Percentiles rank a stretch among this genome's conserved stretches.
phyloP scores from a whole-genome alignment of 495 filamentous ascomycete genomes.

The Penicillium roqueforti region DNA sequence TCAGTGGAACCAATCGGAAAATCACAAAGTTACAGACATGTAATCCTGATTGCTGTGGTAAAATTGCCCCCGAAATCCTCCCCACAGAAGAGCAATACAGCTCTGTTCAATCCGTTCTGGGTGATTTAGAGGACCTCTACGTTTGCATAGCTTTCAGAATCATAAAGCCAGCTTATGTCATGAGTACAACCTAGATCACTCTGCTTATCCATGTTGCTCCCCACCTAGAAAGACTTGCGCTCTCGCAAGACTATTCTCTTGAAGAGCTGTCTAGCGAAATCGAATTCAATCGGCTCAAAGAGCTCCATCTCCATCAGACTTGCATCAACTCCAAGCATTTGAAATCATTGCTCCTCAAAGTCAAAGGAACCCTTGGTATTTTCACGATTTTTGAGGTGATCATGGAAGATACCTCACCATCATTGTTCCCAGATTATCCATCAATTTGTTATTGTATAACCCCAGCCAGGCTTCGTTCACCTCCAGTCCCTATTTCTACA shows the following conservation, averaged over 20 bases:
- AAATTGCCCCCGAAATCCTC: neutral
- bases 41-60: slow-evolving; percentile 1
- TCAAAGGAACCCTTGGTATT: neutral
- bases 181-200: neutral
- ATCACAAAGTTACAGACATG: slow-evolving; percentile 1
- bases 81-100: slow-evolving; percentile 4
- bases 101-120: neutral
- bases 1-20: neutral
- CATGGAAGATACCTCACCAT: neutral
- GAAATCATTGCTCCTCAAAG: neutral
- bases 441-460: too few species aligned
- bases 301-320: slow-evolving; percentile 4
- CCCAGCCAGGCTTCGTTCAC: too few species aligned
- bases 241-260: neutral
- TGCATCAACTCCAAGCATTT: neutral
- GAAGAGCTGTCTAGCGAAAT: neutral
- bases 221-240: neutral
- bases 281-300: slow-evolving; percentile 3
- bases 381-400: neutral
- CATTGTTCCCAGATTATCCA: too few species aligned
- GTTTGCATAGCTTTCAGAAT: neutral
- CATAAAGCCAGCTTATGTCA: too few species aligned
- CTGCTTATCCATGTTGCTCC: neutral
- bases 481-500: too few species aligned
- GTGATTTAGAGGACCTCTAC: slow-evolving; percentile 2